These are phyloP conservation scores for Ceratocystiopsis sp. DNA, from an alignment of 2,329 filamentous ascomycete species.

Conservation along the genomic window DNA sequence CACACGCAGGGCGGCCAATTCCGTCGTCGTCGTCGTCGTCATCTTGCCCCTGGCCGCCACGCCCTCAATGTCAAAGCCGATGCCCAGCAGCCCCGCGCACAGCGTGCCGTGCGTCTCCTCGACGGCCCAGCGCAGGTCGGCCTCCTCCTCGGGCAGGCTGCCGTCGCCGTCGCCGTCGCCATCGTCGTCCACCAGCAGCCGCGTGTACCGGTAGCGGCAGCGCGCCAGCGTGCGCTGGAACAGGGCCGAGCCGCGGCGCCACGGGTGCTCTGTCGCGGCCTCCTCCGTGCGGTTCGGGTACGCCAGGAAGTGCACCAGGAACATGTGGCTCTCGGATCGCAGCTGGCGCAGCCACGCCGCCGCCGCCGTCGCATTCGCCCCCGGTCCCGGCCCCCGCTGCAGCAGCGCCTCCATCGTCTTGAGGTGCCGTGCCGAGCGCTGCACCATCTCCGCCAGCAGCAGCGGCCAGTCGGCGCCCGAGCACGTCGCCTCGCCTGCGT, in stretches of 20 bases:
- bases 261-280: conserved; percentile 12
- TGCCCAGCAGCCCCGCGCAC: conserved; percentile 23
- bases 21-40: neutral
- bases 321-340: conserved; percentile 23
- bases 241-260: conserved; percentile 16
- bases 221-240: conserved; percentile 22
- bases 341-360: conserved; percentile 16
- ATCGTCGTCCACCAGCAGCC: conserved; percentile 16
- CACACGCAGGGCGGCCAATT: neutral
- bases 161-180: conserved; percentile 4
- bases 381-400: conserved; percentile 7
- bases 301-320: conserved; percentile 26
- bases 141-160: conserved; percentile 19
- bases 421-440: conserved; percentile 19
- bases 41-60: conserved; percentile 15
- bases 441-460: conserved; percentile 24
- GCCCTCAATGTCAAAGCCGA: conserved; percentile 25
- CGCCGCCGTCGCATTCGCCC: conserved; percentile 14
- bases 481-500: conserved; percentile 15
- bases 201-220: conserved; percentile 24
- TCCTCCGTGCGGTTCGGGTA: conserved; percentile 18
- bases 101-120: conserved; percentile 23
- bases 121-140: conserved; percentile 20
- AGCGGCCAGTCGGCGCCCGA: conserved; percentile 26
- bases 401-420: conserved; percentile 15